Percentiles rank a stretch among this genome's conserved stretches.
Conservation (phyloP, 2,329 filamentous ascomycete genomes). For the Alternaria sp. region DNA sequence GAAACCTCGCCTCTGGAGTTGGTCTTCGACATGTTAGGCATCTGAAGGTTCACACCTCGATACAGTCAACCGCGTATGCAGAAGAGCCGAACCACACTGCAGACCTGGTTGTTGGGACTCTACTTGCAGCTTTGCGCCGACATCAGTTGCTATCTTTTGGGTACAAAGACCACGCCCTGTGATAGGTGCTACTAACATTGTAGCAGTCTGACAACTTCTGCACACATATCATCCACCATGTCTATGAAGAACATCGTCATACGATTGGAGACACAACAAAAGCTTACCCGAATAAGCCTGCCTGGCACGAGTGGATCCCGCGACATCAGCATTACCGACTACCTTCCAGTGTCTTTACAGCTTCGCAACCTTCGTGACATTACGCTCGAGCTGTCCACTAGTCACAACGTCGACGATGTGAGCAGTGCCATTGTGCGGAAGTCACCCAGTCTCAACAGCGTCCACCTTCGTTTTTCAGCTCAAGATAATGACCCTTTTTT, state of each 20-base stretch:
- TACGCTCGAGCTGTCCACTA: not conserved
- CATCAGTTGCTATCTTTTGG: constrained; percentile 7
- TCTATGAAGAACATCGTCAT: not conserved
- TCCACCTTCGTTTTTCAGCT: not conserved
- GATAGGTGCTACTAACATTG: not conserved
- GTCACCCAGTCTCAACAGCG: not conserved
- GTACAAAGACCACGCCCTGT: not conserved
- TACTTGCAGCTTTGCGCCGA: constrained; percentile 3
- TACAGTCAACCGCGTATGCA: not conserved
- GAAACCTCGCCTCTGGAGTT: constrained; percentile 4
- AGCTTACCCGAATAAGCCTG: not conserved
- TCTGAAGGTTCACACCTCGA: not conserved
- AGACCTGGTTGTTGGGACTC: not conserved
- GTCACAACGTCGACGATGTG: not conserved
- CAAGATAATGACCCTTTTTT: not conserved
- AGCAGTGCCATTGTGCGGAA: not conserved
- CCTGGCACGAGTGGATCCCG: not conserved
- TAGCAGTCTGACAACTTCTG: not conserved
- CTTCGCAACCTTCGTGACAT: constrained; percentile 1
- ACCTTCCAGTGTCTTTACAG: not conserved
- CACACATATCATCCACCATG: not conserved
- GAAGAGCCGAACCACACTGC: not conserved
- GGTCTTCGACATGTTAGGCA: constrained; percentile 6
- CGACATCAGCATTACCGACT: not conserved
- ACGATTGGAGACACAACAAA: not conserved